Percentiles rank a stretch among this genome's conserved stretches.
Evolutionary conservation across 73 alveolate species (phyloP).

Genomic region (Symbiodinium natans): DNA sequence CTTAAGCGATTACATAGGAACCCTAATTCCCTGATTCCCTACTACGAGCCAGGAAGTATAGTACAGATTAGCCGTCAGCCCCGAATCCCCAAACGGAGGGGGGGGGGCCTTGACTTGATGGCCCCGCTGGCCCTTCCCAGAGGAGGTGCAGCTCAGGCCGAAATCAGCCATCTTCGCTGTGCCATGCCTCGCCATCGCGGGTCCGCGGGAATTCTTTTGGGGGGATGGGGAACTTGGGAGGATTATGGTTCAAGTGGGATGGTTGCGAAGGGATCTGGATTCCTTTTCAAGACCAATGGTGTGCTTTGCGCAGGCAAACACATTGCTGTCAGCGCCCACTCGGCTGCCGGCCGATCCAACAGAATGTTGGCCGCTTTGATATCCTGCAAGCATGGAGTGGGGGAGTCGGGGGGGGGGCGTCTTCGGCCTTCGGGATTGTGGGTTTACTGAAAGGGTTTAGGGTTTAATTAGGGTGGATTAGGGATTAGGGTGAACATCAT

Average conservation of each 20-base stretch:
- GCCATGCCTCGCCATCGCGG: conserved; percentile 42
- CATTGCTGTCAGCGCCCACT: not conserved
- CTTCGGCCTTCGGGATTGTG: no score
- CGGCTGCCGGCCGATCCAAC: conserved; percentile 47
- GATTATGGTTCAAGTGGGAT: not conserved
- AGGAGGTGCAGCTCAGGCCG: conserved; percentile 64
- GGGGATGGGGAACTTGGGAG: not conserved
- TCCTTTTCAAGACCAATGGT: no score
- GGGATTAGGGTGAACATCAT: no score
- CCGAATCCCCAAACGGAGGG: no score
- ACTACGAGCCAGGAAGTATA: no score
- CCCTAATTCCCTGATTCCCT: not conserved
- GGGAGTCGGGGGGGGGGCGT: no score
- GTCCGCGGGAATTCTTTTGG: not conserved
- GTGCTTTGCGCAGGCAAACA: not conserved
- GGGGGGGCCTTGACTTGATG: not conserved
- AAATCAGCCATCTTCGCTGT: conserved; percentile 94
- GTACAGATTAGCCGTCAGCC: no score
- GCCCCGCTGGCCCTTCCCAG: conserved; percentile 7
- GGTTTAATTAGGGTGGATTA: no score
- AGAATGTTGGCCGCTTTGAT: conserved; percentile 74
- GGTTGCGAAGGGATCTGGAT: not conserved
- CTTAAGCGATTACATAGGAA: no score
- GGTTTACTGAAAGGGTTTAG: no score
- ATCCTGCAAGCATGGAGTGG: not conserved